Evolutionary conservation across 2,329 filamentous ascomycete species (phyloP).

Genomic region (Diaporthe vaccinii): DNA sequence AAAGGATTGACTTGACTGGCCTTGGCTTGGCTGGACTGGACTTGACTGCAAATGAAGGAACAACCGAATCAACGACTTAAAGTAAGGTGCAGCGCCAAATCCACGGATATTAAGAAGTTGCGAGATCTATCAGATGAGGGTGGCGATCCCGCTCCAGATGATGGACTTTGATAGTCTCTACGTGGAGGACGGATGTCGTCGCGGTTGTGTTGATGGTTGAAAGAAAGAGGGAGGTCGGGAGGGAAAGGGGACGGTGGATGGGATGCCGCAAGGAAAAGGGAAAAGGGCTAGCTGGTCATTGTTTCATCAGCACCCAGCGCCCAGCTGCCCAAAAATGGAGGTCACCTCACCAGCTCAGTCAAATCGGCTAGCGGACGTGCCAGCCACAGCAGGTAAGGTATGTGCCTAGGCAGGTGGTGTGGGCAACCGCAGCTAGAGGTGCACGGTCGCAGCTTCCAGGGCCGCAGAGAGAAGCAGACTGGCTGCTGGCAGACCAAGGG

Average conservation of each 20-base stretch:
- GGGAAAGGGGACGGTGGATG: conserved; percentile 43
- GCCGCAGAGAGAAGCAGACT: neutral
- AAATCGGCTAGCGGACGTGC: conserved; percentile 29
- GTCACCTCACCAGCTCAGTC: conserved; percentile 24
- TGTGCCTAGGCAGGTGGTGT: neutral
- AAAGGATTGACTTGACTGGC: conserved; percentile 34
- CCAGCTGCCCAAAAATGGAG: conserved; percentile 34
- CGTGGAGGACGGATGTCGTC: conserved; percentile 36
- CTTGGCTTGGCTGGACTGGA: conserved; percentile 26
- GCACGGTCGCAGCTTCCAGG: conserved; percentile 11
- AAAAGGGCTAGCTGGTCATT: conserved; percentile 36
- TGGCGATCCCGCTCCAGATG: conserved; percentile 27
- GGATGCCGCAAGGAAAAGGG: conserved; percentile 34
- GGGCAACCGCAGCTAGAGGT: neutral
- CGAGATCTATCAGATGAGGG: conserved; percentile 27
- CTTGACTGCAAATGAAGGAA: conserved; percentile 21
- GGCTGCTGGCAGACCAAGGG: neutral
- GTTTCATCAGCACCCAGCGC: conserved; percentile 38
- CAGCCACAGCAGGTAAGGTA: conserved; percentile 14
- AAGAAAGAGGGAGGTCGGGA: conserved; percentile 41
- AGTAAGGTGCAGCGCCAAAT: conserved; percentile 29
- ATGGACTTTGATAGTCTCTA: conserved; percentile 35
- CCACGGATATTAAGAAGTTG: conserved; percentile 23
- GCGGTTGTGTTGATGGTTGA: conserved; percentile 45
- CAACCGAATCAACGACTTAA: conserved; percentile 37